Evolutionary conservation across 1,284 basidiomycete genomes (phyloP), one percentile per base, ranked within the genome.

Genomic region (Ganoderma resinaceum): DNA sequence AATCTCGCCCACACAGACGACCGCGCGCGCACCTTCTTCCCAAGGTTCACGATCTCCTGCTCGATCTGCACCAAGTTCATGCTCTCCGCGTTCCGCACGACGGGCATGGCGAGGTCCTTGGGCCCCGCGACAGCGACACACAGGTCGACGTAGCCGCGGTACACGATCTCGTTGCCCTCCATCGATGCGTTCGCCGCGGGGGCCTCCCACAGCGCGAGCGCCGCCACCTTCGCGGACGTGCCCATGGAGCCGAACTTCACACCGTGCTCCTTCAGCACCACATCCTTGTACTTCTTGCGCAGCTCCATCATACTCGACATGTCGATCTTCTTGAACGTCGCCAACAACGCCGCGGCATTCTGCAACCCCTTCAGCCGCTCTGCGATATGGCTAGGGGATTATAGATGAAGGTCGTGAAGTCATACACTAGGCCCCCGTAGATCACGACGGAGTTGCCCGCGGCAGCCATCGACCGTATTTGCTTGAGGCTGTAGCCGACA

Each of bases 311-410:
- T 84, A 59, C 92, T 92, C 58, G 95, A 96, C 97, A 99, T 99
- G 86, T 99, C 97, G 79, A 99, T 96, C 84, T 99, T 97, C 85
- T 99, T 99, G 89, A 99, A 99, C 57, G 97, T 99, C 63, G 98
- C 99, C 73, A 99, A 84, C 68, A 96, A 96, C 59, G 97, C 97
- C 12, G 97, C 98, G 16, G 96, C 90, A 82, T 99, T 99, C 82
- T 99, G 97, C 53, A 96, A 98, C 80, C 98, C 94, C 86, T 99
- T 99, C 79, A 99, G 89, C 68, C 97, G 95, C 83, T 98, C 96
- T 60, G 97, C 95, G 77, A 99, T 99, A 72, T 97, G 11, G 90
- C 87, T 2, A 89, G 86, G 60, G 83, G 84, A 31, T 83, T 86
- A 14, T 62, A 70, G 74, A 96, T 82, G 78, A 99, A 99, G 49